Evolutionary conservation across 192 early-diverging fungal genomes (phyloP), one percentile per base, ranked within the genome.

Genomic region (Podila clonocystis): DNA sequence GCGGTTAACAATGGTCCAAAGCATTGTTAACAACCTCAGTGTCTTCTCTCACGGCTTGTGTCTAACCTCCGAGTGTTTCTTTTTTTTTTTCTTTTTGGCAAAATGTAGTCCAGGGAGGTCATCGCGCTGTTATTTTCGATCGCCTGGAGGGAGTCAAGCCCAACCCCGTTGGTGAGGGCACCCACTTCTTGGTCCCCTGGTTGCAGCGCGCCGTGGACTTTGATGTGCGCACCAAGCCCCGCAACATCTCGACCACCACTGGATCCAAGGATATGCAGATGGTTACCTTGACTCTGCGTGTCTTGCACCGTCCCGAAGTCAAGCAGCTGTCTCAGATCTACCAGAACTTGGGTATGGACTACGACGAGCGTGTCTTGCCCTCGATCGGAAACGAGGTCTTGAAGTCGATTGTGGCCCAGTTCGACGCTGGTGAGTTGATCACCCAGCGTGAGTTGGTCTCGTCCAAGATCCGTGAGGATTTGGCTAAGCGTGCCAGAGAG

Each of bases 221-320:
- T 67, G 98, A 99, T 82, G 94, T 97, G 55, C 96, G 98, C 65
- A 97, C 94, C 60, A 92, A 93, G 73, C 98, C 98, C 57, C 93
- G 98, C 73, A 94, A 98, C 87, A 99, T 99, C 82, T 95, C 95
- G 48, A 98, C 98, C 71, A 98, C 95, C 1, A 99, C 98, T n/a
- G 98, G 97, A 59, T 98, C 97, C 60, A 97, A 97, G 88, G 98
- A 99, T 83, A 98, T 99, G 98, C 98, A 99, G 77, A 96, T 95
- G 93, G 94, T 98, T 17, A 94, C 93, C 36, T 90, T 98, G 78
- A 97, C 95, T 64, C 87, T 97, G 58, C 93, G 95, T 87, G 95
- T 97, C 28, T 86, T 96, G 41, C 96, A 98, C 87, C 88, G 94
- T 34, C 98, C 98, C 13, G 93, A 93, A 62, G 83, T 92, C 69